Evolutionary conservation across 1,284 basidiomycete species (phyloP), one percentile per base, ranked within the genome.

Genomic region (Ceratobasidium sp.): DNA sequence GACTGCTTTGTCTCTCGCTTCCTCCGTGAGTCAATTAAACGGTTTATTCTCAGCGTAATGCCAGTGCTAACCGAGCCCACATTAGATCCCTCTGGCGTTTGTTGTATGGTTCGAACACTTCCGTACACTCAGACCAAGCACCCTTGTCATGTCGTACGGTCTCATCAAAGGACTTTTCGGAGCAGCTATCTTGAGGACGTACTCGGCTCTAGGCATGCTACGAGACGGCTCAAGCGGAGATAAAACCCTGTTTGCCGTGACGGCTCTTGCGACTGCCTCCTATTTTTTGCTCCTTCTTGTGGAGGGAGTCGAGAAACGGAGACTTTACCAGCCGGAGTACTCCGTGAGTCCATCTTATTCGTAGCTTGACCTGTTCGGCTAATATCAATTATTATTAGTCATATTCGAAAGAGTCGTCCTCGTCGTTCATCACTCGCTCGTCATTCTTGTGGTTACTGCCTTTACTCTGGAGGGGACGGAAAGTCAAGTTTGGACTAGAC

Each of bases 381-480:
- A 11, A 11, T 41, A 5, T 41, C 36, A 64, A 45, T 64, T 60
- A 2, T 45, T n/a, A n/a, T n/a, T 22, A 64, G 62, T 64, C 72
- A 2, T 45, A 73, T 22, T 57, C 72, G 4, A 36, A 64, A 9
- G 72, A 73, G 29, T 51, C 72, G 6, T 44, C 57, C 8, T 63
- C 72, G 11, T 73, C 72, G 14, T n/a, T 73, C 2, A 24, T 63
- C 27, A 36, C 59, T 4, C 72, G 72, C 31, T 54, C 63, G 45
- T 27, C 48, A 33, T 73, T 73, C 50, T 47, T 63, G 15, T 64
- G 60, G 59, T 48, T 73, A 2, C 48, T 73, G 19, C 72, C 72
- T 14, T 48, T 73, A 27, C 48, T 73, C 7, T 63, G 60, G 47
- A 41, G 72, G 1, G 72, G 72, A 0, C 60, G 72, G n/a, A 53